A percentile compares a stretch with the other conserved stretches of the same genome.
Evolutionary conservation across 495 filamentous ascomycete genomes (phyloP).

Genomic region (Letharia lupina): DNA sequence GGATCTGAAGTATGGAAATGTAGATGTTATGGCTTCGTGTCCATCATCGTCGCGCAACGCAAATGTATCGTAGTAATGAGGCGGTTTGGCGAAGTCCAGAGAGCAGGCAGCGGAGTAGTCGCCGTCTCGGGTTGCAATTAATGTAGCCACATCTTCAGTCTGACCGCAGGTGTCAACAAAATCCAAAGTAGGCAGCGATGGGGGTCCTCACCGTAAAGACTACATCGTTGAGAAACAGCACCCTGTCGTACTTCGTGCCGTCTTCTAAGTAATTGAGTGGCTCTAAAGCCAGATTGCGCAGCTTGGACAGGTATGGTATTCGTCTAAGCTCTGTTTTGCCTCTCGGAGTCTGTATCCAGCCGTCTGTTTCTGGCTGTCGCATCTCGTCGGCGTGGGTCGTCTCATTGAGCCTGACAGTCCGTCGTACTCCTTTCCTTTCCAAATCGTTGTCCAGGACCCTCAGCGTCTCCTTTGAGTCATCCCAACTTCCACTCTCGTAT

Average conservation of each 20-base stretch:
- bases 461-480: slow-evolving; percentile 58
- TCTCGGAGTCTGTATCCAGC: slow-evolving; percentile 50
- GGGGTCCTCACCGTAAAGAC: slow-evolving; percentile 52
- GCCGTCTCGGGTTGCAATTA: slow-evolving; percentile 66
- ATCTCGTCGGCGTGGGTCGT: slow-evolving; percentile 50
- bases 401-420: slow-evolving; percentile 45
- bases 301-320: slow-evolving; percentile 58
- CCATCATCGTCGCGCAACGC: slow-evolving; percentile 67
- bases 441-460: slow-evolving; percentile 49
- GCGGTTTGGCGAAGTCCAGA: slow-evolving; percentile 63
- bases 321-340: slow-evolving; percentile 51
- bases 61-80: slow-evolving; percentile 75
- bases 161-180: slow-evolving; percentile 23
- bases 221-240: slow-evolving; percentile 70
- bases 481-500: slow-evolving; percentile 64
- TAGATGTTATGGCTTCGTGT: slow-evolving; percentile 50
- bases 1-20: slow-evolving; percentile 72
- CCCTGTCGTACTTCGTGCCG: slow-evolving; percentile 53
- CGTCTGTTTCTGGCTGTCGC: slow-evolving; percentile 30
- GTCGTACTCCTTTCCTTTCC: slow-evolving; percentile 42
- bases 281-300: slow-evolving; percentile 51
- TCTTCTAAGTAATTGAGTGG: slow-evolving; percentile 39
- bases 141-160: slow-evolving; percentile 55
- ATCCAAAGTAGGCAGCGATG: background rate
- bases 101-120: slow-evolving; percentile 75